Percentiles rank a stretch among this genome's conserved stretches.
These are phyloP conservation scores for Barbarea vulgaris DNA, from an alignment of 345 rosid species.

Conservation along the genomic window DNA sequence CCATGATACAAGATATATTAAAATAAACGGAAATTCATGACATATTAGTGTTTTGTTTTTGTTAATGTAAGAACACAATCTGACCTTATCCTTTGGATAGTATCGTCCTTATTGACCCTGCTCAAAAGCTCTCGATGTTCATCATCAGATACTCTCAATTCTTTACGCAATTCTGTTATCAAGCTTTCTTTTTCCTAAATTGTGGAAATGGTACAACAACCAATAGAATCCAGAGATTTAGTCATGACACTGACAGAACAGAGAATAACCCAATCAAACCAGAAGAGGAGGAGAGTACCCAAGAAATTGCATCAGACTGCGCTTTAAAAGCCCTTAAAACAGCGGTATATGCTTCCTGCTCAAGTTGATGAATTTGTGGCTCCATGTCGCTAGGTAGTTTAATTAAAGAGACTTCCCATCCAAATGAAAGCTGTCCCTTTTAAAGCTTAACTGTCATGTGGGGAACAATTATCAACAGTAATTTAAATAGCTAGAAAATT, in stretches of 20 bases:
- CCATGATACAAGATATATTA: constrained; percentile 21
- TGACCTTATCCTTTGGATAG: constrained; percentile 81
- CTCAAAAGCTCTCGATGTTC: constrained; percentile 91
- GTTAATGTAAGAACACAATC: constrained; percentile 34
- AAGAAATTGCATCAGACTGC: constrained; percentile 94
- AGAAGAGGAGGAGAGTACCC: constrained; percentile 59
- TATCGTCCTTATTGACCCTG: constrained; percentile 82
- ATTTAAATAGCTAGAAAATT: neutral
- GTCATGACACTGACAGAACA: constrained; percentile 17
- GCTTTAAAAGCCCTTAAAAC: constrained; percentile 97
- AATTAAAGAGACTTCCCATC: constrained; percentile 35
- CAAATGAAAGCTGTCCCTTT: constrained; percentile 18
- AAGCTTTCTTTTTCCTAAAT: constrained; percentile 88
- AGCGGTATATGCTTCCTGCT: constrained; percentile 95
- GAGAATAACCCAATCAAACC: neutral
- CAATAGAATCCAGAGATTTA: constrained; percentile 17
- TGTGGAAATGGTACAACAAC: constrained; percentile 19
- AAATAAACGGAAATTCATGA: neutral
- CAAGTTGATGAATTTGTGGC: constrained; percentile 85
- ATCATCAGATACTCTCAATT: constrained; percentile 92
- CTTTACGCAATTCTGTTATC: constrained; percentile 94
- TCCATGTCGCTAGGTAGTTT: constrained; percentile 62
- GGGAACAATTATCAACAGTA: constrained; percentile 3
- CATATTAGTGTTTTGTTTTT: constrained; percentile 3
- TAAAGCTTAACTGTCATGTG: constrained; percentile 11